Evolutionary conservation across 176 grass and related monocot genomes (phyloP).

Genomic region (Paspalum notatum): DNA sequence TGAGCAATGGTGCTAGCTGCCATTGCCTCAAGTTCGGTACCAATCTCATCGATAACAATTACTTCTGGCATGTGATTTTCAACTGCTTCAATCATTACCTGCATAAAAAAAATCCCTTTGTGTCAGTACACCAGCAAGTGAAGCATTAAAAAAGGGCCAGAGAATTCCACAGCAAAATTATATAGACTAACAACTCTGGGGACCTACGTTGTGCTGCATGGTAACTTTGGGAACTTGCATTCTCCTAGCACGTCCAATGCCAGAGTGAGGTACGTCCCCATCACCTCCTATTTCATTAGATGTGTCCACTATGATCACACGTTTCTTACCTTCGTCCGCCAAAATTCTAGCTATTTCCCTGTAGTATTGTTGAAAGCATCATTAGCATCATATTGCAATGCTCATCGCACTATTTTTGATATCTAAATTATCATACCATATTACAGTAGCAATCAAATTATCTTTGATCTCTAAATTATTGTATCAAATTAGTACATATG

Average conservation of each 20-base stretch:
- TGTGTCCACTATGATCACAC: slow-evolving; percentile 95
- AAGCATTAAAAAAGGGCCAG: not conserved
- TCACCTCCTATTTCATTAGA: slow-evolving; percentile 99
- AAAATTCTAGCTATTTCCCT: slow-evolving; percentile 97
- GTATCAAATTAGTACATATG: not conserved
- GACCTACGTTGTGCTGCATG: slow-evolving; percentile 90
- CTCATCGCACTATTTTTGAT: not conserved
- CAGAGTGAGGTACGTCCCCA: slow-evolving; percentile 92
- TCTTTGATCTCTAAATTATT: not conserved
- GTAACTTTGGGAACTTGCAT: slow-evolving; percentile 99
- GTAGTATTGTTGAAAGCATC: slow-evolving; percentile 43
- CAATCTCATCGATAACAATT: slow-evolving; percentile 98
- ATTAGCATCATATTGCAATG: slow-evolving; percentile 29
- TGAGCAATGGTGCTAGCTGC: slow-evolving; percentile 98
- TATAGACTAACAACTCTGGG: slow-evolving; percentile 33
- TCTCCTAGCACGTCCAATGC: slow-evolving; percentile 91
- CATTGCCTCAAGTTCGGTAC: slow-evolving; percentile 93
- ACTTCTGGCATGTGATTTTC: slow-evolving; percentile 99
- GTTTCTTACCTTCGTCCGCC: slow-evolving; percentile 86
- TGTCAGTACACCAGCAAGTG: slow-evolving; percentile 3
- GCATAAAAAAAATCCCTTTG: slow-evolving; percentile 19
- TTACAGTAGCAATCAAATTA: not conserved
- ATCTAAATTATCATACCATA: not conserved
- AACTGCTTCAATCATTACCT: slow-evolving; percentile 99
- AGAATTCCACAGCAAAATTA: slow-evolving; percentile 6